Percentiles rank a stretch among this genome's conserved stretches.
Evolutionary conservation across 148 eudicot species (phyloP).

Genomic region (Vaccinium corymbosum): DNA sequence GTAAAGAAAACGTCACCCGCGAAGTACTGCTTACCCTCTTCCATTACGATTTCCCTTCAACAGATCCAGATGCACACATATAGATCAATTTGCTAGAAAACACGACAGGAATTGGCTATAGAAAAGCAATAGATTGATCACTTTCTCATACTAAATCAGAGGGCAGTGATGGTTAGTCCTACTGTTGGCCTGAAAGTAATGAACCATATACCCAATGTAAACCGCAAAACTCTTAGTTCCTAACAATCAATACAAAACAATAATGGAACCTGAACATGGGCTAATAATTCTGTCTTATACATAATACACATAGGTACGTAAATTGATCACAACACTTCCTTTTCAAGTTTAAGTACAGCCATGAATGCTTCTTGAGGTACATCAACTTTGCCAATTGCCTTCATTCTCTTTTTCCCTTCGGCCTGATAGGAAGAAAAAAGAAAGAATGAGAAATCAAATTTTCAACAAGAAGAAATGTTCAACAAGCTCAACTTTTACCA

Average conservation of each 20-base stretch:
- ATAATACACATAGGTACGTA: neutral
- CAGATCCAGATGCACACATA: neutral
- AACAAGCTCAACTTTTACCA: neutral
- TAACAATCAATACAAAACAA: neutral
- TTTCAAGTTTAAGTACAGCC: conserved; percentile 97
- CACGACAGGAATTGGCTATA: neutral
- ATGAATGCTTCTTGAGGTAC: conserved; percentile 99
- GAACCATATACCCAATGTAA: neutral
- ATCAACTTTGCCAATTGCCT: conserved; percentile 85
- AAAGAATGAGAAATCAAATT: neutral
- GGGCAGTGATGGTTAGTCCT: neutral
- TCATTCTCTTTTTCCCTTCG: conserved; percentile 98
- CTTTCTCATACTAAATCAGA: neutral
- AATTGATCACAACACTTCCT: conserved; percentile 70
- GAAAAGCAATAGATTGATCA: neutral
- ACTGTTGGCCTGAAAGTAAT: neutral
- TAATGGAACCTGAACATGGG: neutral
- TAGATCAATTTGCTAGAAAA: neutral
- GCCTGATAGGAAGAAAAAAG: conserved; percentile 44
- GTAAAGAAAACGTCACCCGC: neutral
- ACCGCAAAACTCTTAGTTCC: neutral
- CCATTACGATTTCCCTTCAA: neutral
- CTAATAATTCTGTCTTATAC: neutral
- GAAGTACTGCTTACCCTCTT: neutral
- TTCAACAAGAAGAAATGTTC: neutral